Percentiles rank a stretch among this genome's conserved stretches.
These are phyloP conservation scores for Acer campestre DNA, from an alignment of 345 rosid genomes.

Conservation along the genomic window DNA sequence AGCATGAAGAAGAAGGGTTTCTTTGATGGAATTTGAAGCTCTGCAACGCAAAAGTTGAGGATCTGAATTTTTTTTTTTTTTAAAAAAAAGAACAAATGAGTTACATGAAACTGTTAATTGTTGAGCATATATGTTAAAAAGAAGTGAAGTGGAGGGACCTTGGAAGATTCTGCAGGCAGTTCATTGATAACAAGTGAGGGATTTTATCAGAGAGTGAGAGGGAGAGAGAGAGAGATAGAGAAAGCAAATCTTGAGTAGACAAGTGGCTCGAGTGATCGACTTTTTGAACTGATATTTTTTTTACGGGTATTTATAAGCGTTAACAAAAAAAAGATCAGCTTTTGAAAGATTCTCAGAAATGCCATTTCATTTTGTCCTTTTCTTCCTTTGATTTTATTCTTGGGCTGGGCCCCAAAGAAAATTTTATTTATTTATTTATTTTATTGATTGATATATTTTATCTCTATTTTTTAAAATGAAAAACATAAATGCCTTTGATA, in stretches of 20 bases:
- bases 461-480: no score
- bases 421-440: no score
- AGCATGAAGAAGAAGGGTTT: constrained; percentile 35
- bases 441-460: no score
- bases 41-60: constrained; percentile 46
- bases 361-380: background rate
- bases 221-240: constrained; percentile 10
- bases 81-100: background rate
- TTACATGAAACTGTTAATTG: background rate
- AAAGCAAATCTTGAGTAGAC: constrained; percentile 5
- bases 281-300: background rate
- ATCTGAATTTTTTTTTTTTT: constrained; percentile 38
- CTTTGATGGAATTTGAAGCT: constrained; percentile 42
- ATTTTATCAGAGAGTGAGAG: no score
- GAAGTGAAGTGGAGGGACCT: constrained; percentile 38
- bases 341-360: constrained; percentile 26
- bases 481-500: no score
- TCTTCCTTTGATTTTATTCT: no score
- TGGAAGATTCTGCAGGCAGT: constrained; percentile 61
- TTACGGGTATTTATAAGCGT: background rate
- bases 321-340: constrained; percentile 15
- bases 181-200: constrained; percentile 39
- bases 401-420: no score
- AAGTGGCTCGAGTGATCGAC: background rate
- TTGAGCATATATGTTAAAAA: background rate